Percentiles rank a stretch among this genome's conserved stretches.
These are phyloP conservation scores for Kwoniella bestiolae DNA, from an alignment of 768 basidiomycete species.

Conservation along the genomic window DNA sequence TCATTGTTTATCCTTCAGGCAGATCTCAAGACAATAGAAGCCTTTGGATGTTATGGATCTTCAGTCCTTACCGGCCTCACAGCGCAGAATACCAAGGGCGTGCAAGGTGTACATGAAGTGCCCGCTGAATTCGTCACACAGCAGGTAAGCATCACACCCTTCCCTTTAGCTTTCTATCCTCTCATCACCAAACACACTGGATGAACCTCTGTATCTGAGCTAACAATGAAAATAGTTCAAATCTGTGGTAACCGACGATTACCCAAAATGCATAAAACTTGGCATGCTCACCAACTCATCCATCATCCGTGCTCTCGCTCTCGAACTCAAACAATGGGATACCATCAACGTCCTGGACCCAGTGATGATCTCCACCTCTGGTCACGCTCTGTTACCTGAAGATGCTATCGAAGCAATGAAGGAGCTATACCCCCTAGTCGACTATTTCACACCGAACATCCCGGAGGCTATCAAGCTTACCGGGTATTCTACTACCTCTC, in stretches of 20 bases:
- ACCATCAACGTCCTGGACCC: constrained; percentile 81
- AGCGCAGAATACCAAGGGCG: constrained; percentile 85
- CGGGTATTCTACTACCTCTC: neutral
- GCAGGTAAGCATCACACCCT: constrained; percentile 64
- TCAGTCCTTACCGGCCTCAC: constrained; percentile 83
- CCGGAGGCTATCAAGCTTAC: constrained; percentile 72
- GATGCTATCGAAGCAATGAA: constrained; percentile 69
- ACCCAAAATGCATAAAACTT: constrained; percentile 76
- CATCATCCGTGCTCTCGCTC: constrained; percentile 64
- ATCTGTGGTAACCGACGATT: constrained; percentile 73
- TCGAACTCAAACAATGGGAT: constrained; percentile 62
- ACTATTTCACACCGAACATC: constrained; percentile 82
- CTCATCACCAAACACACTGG: no score
- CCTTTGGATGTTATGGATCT: constrained; percentile 76
- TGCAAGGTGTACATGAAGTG: constrained; percentile 71
- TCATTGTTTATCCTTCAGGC: constrained; percentile 62
- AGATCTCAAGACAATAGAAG: constrained; percentile 82
- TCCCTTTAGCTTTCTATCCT: neutral
- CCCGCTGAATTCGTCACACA: constrained; percentile 73
- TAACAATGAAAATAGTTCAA: constrained; percentile 63
- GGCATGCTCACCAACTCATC: constrained; percentile 80
- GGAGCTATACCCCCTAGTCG: constrained; percentile 71
- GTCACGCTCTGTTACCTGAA: constrained; percentile 73
- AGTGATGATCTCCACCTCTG: constrained; percentile 88
- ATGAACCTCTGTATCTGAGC: neutral